Percentiles rank a stretch among this genome's conserved stretches.
Evolutionary conservation across 2,329 filamentous ascomycete genomes (phyloP).

Genomic region (Domatiomyces catenatus): DNA sequence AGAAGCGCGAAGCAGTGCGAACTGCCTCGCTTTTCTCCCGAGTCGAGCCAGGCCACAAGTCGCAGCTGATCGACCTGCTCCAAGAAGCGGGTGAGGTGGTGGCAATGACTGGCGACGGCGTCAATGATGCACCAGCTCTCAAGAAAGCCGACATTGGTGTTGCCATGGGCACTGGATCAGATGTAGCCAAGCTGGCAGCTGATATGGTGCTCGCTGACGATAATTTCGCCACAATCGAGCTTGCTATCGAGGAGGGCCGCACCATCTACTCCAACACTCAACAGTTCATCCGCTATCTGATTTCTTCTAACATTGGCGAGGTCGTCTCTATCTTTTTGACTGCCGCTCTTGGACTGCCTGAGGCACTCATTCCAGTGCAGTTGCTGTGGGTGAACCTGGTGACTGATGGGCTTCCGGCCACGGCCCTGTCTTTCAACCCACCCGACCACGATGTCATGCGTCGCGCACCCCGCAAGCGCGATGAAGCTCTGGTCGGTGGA

Average conservation of each 20-base stretch:
- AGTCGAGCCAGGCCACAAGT: slow-evolving; percentile 91
- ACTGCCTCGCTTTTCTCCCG: slow-evolving; percentile 85
- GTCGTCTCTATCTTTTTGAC: slow-evolving; percentile 98
- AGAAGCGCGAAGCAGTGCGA: slow-evolving; percentile 73
- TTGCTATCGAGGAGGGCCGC: slow-evolving; percentile 89
- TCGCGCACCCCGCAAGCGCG: slow-evolving; percentile 74
- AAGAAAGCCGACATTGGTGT: slow-evolving; percentile 99
- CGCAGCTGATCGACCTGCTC: slow-evolving; percentile 89
- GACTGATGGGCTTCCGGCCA: slow-evolving; percentile 90
- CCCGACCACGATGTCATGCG: slow-evolving; percentile 98
- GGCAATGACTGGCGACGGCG: slow-evolving; percentile 97
- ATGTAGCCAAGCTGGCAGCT: slow-evolving; percentile 88
- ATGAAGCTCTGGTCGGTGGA: slow-evolving; percentile 79
- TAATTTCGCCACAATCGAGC: slow-evolving; percentile 96
- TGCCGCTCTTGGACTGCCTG: slow-evolving; percentile 89
- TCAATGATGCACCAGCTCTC: slow-evolving; percentile 91
- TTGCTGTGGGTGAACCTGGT: slow-evolving; percentile 98
- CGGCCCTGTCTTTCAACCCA: slow-evolving; percentile 93
- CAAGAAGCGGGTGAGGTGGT: slow-evolving; percentile 89
- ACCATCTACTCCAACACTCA: slow-evolving; percentile 99
- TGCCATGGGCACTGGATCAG: slow-evolving; percentile 94
- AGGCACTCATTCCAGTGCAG: slow-evolving; percentile 91
- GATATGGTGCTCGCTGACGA: slow-evolving; percentile 98
- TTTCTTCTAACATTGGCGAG: slow-evolving; percentile 97
- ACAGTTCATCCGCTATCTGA: slow-evolving; percentile 97